Evolutionary conservation across 2,329 filamentous ascomycete species (phyloP), one percentile per base, ranked within the genome.

Genomic region (Zymoseptoria ardabiliae): DNA sequence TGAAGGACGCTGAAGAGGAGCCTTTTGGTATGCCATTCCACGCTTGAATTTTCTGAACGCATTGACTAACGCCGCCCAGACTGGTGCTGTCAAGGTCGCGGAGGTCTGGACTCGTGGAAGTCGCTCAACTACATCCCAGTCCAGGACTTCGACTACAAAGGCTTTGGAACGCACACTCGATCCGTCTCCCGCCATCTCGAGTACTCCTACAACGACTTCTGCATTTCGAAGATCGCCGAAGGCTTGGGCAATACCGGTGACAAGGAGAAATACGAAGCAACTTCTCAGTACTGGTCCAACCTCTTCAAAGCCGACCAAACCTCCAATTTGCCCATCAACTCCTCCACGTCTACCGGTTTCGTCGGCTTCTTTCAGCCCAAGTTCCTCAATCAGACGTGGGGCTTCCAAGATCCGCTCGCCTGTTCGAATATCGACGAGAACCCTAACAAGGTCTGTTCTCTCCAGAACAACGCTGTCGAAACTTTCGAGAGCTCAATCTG

Each of bases 401-500:
- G 79, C 3, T 84, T 86, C 64, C 69, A 76, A 8, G 70, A 73
- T 10, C 60, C 74, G 59, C 61, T 76, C 9, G 65, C 69, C 59
- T 77, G 75, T 59, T 78, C 76, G 23, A 79, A 78, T 50, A 68
- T 76, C 0, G 66, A 78, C 2, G 61, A 9, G 10, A 61, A 50
- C 54, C 41, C 56, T 2, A 60, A 19, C 5, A 56, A 58, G 13
- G 56, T 63, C 35, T 81, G 79, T 67, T 80, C 78, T 52, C 71
- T 81, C 11, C 77, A 77, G 45, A 87, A 87, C 21, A 68, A 57
- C n/a, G 65, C 63, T 7, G 57, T 55, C 2, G 88, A 90, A 72
- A 90, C 87, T 0, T 91, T 87, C 64, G 88, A 91, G 70, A 84
- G 82, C 54, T 86, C 83, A 58, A 77, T 83, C 6, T 91, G 88